Evolutionary conservation across 2,329 filamentous ascomycete species (phyloP).

Genomic region (Botrytis cinerea): DNA sequence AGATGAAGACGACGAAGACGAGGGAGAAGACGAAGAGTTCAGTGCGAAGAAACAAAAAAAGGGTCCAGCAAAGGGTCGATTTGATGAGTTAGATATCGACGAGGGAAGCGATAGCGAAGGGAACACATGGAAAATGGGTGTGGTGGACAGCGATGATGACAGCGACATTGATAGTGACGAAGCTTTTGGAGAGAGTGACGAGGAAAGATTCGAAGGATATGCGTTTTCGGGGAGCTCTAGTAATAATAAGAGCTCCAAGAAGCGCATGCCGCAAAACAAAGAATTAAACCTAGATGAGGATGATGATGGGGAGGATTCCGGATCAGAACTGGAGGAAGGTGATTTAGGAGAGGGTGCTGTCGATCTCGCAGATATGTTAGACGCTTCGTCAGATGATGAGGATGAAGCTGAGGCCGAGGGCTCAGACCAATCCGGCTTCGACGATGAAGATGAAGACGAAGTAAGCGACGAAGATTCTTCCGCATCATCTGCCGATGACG

Average conservation of each 20-base stretch:
- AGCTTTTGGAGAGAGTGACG: conserved; percentile 70
- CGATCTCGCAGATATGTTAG: conserved; percentile 34
- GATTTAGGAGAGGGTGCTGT: conserved; percentile 55
- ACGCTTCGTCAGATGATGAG: conserved; percentile 72
- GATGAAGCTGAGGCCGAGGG: conserved; percentile 39
- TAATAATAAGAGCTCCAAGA: conserved; percentile 52
- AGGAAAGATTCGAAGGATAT: conserved; percentile 69
- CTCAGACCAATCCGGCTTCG: conserved; percentile 48
- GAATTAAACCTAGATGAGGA: conserved; percentile 55
- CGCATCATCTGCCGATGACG: conserved; percentile 50
- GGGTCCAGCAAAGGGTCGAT: conserved; percentile 36
- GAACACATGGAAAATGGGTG: conserved; percentile 66
- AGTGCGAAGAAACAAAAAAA: conserved; percentile 42
- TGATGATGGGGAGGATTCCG: conserved; percentile 42
- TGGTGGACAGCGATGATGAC: conserved; percentile 66
- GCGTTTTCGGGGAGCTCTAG: conserved; percentile 59
- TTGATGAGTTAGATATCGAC: conserved; percentile 52
- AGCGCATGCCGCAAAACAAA: conserved; percentile 48
- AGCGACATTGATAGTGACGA: conserved; percentile 71
- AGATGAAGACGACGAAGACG: conserved; percentile 51
- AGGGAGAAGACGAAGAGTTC: conserved; percentile 44
- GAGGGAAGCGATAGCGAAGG: conserved; percentile 69
- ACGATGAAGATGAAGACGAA: conserved; percentile 50
- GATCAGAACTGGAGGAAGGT: conserved; percentile 63
- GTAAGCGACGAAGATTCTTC: conserved; percentile 58